These are phyloP conservation scores for Allium fistulosum DNA, from an alignment of 106 monocot species.

Conservation along the genomic window DNA sequence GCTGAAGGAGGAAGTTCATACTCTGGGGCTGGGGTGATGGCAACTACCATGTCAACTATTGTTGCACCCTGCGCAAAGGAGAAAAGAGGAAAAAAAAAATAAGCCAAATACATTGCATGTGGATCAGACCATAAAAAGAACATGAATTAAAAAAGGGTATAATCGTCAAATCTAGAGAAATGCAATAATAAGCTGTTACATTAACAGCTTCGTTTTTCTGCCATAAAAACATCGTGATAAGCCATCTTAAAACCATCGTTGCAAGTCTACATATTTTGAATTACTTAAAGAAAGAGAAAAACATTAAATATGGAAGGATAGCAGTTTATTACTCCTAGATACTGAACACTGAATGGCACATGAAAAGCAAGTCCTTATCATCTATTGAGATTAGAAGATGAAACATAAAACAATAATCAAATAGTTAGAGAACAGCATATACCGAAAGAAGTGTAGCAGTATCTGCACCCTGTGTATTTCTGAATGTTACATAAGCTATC, in stretches of 20 bases:
- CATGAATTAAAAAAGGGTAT: neutral
- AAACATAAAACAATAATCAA: too few relatives aligned
- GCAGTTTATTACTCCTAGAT: neutral
- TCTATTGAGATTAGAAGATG: neutral
- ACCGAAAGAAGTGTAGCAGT: conserved; percentile 31
- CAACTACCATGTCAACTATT: conserved; percentile 73
- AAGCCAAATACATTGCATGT: neutral
- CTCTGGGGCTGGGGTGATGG: conserved; percentile 50
- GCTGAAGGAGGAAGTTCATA: conserved; percentile 45
- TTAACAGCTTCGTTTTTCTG: too few relatives aligned
- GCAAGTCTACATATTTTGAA: too few relatives aligned
- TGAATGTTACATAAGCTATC: conserved; percentile 30
- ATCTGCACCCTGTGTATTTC: conserved; percentile 34
- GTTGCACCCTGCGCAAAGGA: conserved; percentile 56
- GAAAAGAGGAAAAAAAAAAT: neutral
- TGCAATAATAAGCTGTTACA: neutral
- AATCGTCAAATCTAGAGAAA: neutral
- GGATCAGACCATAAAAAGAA: neutral
- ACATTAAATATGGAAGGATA: too few relatives aligned
- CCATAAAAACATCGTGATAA: too few relatives aligned
- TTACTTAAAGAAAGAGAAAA: too few relatives aligned
- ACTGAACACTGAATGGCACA: neutral
- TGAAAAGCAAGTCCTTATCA: neutral
- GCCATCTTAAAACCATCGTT: too few relatives aligned
- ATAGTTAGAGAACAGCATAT: neutral